Evolutionary conservation across 148 eudicot species (phyloP), one percentile per base, ranked within the genome.

Genomic region (Nyssa sinensis): DNA sequence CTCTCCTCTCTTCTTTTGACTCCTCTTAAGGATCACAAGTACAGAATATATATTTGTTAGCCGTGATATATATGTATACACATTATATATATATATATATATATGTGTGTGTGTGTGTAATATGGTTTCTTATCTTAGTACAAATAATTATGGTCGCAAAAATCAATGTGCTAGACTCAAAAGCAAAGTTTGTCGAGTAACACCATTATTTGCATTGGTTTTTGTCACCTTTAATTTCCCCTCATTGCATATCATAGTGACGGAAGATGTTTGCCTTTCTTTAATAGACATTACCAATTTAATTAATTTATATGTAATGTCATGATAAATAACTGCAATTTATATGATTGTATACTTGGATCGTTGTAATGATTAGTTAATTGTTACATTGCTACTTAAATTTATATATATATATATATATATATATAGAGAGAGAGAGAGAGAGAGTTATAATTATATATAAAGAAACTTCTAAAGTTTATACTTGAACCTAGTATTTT

Each of bases 1-100:
- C 66, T 62, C 67, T 61, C n/a, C n/a, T 61, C 24, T 23, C 25
- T 39, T 62, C 67, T 72, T 72, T 72, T 72, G 75, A 72, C 67
- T 37, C 75, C 66, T n/a, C 39, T 60, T 51, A 39, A 61, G 23
- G 28, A 25, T 28, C 35, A 25, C 33, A 72, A 72, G 2, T 49
- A 27, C 71, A 14, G 24, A 35, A 0, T 7, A 29, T 24, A n/a
- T n/a, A n/a, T n/a, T n/a, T n/a, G 13, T 32, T 23, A 31, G 6
- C 66, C 21, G 14, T 30, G 12, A 3, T 17, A 55, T 55, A 1
- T 2, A 55, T 55, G n/a, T n/a, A n/a, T n/a, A n/a, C n/a, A n/a
- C n/a, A n/a, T 49, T 37, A 37, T 37, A 49, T 14, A 49, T 14
- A 49, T n/a, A n/a, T n/a, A 3, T 49, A 14, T 6, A 68, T 28